Base-by-base conservation (phyloP, 164 flowering plant genomes). In the grape (Vitis vinifera) region DNA sequence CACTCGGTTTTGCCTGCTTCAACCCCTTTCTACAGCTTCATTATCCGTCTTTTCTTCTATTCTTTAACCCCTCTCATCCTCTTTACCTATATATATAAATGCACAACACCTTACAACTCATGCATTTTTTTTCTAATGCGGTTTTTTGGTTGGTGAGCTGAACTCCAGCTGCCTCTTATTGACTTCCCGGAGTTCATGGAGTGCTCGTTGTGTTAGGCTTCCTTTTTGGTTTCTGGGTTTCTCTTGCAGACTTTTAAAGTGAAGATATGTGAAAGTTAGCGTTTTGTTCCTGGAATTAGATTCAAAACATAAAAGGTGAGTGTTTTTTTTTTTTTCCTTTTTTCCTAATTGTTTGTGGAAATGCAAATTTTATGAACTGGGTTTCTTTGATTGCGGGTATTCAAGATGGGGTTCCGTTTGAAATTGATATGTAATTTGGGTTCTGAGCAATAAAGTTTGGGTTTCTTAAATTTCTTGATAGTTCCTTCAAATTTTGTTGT, bases 81-180 rank as follows among this genome's bases (percentile, higher is more conserved):
- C 48, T 62, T 55, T 58, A 37, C 44, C 44, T 4, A 37, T 37
- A 37, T 37, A 37, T 37, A 37, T 4, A 37, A 37, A 3, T 37
- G 44, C 44, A 37, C 44, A 37, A 37, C 44, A 6, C 44, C 8
- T 37, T 37, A 37, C 44, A 2, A 3, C 44, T 62, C 37, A 1
- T 44, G 2, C 30, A 12, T 51, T 62, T 60, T 16, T 9, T 61
- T 27, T 57, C 10, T 14, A 31, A n/a, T 59, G 48, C 65, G 48
- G 59, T 31, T 63, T 50, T 15, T 62, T 63, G 77, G 74, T 77
- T 73, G 81, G 82, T 79, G 76, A 79, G 65, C 81, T 70, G 55
- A 65, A 67, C 53, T 74, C 77, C 78, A 79, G 87, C 80, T 81
- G 87, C 83, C 74, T 5, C 60, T 65, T 37, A 55, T 85, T 80